Evolutionary conservation across 768 basidiomycete species (phyloP).

Genomic region (Rhizopogon sp.): DNA sequence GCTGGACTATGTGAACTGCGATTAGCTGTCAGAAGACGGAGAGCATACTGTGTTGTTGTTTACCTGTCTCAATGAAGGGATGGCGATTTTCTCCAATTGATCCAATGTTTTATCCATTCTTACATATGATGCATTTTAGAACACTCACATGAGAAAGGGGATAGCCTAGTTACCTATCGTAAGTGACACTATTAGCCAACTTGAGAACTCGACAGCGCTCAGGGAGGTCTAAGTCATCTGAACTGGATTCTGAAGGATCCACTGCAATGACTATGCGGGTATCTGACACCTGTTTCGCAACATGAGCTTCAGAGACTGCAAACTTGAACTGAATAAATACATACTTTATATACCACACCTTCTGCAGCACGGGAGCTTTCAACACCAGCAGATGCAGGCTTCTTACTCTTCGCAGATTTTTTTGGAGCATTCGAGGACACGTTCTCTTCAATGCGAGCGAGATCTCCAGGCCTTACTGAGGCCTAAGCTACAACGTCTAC

Average conservation of each 20-base stretch:
- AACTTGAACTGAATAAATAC: background rate
- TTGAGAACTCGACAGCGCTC: constrained; percentile 85
- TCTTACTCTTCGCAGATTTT: constrained; percentile 43
- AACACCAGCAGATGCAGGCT: constrained; percentile 23
- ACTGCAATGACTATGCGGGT: constrained; percentile 79
- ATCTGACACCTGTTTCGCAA: constrained; percentile 59
- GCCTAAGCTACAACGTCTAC: background rate
- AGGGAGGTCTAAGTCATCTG: constrained; percentile 72
- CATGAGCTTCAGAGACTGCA: background rate
- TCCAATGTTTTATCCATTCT: constrained; percentile 88
- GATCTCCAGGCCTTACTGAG: constrained; percentile 70
- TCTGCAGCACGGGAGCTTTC: constrained; percentile 43
- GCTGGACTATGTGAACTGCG: constrained; percentile 22
- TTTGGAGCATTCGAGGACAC: constrained; percentile 33
- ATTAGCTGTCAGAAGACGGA: background rate
- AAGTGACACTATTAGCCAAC: constrained; percentile 88
- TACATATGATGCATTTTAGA: background rate
- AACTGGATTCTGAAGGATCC: constrained; percentile 52
- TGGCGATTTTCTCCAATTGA: constrained; percentile 47
- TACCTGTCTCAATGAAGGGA: constrained; percentile 22
- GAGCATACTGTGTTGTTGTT: background rate
- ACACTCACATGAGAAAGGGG: background rate
- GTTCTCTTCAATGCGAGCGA: constrained; percentile 80
- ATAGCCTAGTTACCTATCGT: constrained; percentile 38
- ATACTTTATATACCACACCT: constrained; percentile 85